These are phyloP conservation scores for Zelonia costaricensis DNA, from an alignment of 208 protist genomes.

Conservation along the genomic window DNA sequence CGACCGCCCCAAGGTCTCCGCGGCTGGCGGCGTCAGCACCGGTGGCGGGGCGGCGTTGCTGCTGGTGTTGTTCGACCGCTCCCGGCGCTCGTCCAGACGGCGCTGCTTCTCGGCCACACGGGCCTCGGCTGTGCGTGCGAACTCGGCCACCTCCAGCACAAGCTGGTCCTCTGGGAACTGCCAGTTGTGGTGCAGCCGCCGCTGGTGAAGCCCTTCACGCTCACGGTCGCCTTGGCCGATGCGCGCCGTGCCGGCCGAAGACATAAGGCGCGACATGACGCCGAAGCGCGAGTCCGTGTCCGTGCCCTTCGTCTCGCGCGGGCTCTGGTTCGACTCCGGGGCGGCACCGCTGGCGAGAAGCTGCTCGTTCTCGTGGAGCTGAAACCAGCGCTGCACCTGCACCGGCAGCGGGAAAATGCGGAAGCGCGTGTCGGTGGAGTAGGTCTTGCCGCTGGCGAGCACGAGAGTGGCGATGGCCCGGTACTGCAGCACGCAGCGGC, in stretches of 20 bases:
- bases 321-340: not conserved
- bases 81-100: not conserved
- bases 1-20: too few species aligned
- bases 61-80: not conserved
- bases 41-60: not conserved
- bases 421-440: constrained; percentile 28
- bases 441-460: constrained; percentile 21
- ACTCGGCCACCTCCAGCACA: constrained; percentile 6
- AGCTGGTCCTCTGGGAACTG: constrained; percentile 24
- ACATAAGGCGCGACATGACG: constrained; percentile 14
- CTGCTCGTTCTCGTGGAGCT: constrained; percentile 43
- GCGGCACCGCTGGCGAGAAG: constrained; percentile 2
- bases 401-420: constrained; percentile 49
- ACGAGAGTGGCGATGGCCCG: constrained; percentile 39
- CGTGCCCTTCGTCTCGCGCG: not conserved
- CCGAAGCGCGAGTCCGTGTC: not conserved
- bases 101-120: constrained; percentile 5
- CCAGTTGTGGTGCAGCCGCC: constrained; percentile 18
- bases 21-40: not conserved
- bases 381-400: constrained; percentile 54
- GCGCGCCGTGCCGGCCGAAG: constrained; percentile 7
- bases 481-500: constrained; percentile 41
- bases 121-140: constrained; percentile 1
- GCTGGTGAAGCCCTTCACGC: constrained; percentile 6
- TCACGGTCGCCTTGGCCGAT: constrained; percentile 1